A percentile compares a stretch with the other conserved stretches of the same genome.
Evolutionary conservation across 2,329 filamentous ascomycete genomes (phyloP).

Genomic region (Pleurostoma richardsiae): DNA sequence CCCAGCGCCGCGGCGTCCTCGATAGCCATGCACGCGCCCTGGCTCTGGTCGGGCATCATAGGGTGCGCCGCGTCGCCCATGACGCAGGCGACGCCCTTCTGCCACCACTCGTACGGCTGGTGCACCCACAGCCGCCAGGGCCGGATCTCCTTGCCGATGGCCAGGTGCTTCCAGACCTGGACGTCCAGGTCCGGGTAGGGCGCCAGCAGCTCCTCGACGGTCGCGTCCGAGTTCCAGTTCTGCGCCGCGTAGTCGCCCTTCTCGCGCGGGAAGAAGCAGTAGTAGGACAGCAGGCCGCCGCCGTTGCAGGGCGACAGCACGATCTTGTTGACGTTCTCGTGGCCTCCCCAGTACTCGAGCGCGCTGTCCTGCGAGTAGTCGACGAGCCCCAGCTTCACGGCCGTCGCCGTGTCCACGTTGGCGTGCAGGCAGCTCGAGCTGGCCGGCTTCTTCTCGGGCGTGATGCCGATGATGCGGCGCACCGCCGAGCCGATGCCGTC

Average conservation of each 20-base stretch:
- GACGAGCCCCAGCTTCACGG: conserved; percentile 52
- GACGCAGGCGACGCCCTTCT: conserved; percentile 46
- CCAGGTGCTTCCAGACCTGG: conserved; percentile 51
- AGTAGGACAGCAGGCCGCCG: conserved; percentile 61
- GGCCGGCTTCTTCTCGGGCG: conserved; percentile 53
- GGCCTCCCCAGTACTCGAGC: conserved; percentile 67
- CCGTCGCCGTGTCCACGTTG: conserved; percentile 59
- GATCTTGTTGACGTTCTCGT: conserved; percentile 64
- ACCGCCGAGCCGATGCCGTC: conserved; percentile 65
- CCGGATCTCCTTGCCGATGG: conserved; percentile 56
- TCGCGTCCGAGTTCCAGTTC: conserved; percentile 50
- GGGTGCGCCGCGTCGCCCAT: conserved; percentile 65
- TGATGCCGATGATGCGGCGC: conserved; percentile 57
- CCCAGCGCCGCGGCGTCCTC: conserved; percentile 61
- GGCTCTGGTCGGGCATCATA: conserved; percentile 66
- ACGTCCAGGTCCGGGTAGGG: conserved; percentile 56
- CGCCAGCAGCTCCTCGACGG: conserved; percentile 53
- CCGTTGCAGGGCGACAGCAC: conserved; percentile 65
- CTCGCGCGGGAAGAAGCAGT: conserved; percentile 62
- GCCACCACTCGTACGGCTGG: conserved; percentile 53
- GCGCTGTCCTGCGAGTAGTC: conserved; percentile 58
- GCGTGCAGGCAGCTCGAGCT: conserved; percentile 59
- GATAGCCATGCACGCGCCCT: conserved; percentile 65
- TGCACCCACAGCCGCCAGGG: conserved; percentile 65
- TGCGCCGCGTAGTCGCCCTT: conserved; percentile 57